Percentiles rank a stretch among this genome's conserved stretches.
Evolutionary conservation across 139 green algal genomes (phyloP).

Genomic region (Yamagishiella unicocca): DNA sequence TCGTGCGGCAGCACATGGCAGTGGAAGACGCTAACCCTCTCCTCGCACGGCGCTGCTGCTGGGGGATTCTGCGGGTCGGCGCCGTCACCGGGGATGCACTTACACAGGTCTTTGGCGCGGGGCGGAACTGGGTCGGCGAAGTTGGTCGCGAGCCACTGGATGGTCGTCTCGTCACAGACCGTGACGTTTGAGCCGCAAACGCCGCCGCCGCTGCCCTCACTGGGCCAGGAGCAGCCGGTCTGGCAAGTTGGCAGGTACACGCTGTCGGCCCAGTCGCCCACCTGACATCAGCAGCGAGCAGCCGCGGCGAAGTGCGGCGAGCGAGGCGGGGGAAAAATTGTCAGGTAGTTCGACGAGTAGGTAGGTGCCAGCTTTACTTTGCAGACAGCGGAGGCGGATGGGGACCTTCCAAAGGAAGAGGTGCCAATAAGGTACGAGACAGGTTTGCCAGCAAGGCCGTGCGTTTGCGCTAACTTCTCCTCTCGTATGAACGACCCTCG

Average conservation of each 20-base stretch:
- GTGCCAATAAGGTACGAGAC: no score
- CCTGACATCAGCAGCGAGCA: not conserved
- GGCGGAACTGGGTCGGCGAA: not conserved
- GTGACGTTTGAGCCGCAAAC: not conserved
- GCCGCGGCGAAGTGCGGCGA: not conserved
- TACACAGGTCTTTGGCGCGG: not conserved
- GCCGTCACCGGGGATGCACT: not conserved
- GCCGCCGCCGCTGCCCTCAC: not conserved
- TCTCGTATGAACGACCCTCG: no score
- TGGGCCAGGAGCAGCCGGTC: slow-evolving; percentile 12
- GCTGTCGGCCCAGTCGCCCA: slow-evolving; percentile 11
- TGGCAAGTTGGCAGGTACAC: slow-evolving; percentile 7
- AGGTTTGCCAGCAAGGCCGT: no score
- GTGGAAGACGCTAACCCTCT: slow-evolving; percentile 5
- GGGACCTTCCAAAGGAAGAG: no score
- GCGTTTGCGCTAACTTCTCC: no score
- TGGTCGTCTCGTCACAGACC: not conserved
- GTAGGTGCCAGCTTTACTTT: no score
- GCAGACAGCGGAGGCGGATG: no score
- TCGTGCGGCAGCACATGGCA: slow-evolving; percentile 30
- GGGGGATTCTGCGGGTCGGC: not conserved
- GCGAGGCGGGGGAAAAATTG: not conserved
- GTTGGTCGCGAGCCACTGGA: slow-evolving; percentile 1
- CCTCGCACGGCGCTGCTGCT: not conserved
- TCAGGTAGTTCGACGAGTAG: no score